Evolutionary conservation across 2,329 filamentous ascomycete species (phyloP), one percentile per base, ranked within the genome.

Genomic region (Colletotrichum simmondsii): DNA sequence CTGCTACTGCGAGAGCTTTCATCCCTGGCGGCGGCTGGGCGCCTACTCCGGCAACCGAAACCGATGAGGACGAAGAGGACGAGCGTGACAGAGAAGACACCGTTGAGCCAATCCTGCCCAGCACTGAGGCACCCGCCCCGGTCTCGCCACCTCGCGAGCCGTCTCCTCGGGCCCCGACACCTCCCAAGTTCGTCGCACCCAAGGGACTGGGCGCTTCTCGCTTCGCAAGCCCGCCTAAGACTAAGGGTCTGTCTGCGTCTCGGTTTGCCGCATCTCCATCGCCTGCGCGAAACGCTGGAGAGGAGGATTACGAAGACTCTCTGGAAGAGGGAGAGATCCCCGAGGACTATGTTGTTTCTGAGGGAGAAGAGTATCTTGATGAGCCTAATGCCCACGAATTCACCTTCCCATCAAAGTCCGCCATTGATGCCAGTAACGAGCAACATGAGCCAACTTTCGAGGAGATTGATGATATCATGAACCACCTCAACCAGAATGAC

Each of bases 381-480:
- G 57, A 75, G 62, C n/a, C 60, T 8, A 26, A 65, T 8, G 74
- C n/a, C 8, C 35, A 28, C 24, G 32, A 56, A 5, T 54, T 63
- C 32, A 46, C 12, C 0, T 46, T 62, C 26, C 30, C 42, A 14
- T 32, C 5, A 5, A 26, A 68, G n/a, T 5, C 42, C 16, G 52
- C 80, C 77, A 64, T 77, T 76, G 53, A 79, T 78, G 56, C 79
- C 78, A 75, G 74, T n/a, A 75, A 78, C 26, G 75, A 77, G 4
- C 78, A 79, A 7, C 77, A 78, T 24, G 85, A 86, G 74, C 87
- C 85, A 7, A 90, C 92, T 0, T 94, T 94, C 77, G 92, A 96
- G 76, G 95, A 98, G 79, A 95, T 98, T 78, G 95, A 98, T 84
- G 94, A 93, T 57, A 92, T 98, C 65, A 98, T 98, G 95, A 91